Conservation (phyloP, 352 stramenopile genomes). For the Phytopythium ostracodes region DNA sequence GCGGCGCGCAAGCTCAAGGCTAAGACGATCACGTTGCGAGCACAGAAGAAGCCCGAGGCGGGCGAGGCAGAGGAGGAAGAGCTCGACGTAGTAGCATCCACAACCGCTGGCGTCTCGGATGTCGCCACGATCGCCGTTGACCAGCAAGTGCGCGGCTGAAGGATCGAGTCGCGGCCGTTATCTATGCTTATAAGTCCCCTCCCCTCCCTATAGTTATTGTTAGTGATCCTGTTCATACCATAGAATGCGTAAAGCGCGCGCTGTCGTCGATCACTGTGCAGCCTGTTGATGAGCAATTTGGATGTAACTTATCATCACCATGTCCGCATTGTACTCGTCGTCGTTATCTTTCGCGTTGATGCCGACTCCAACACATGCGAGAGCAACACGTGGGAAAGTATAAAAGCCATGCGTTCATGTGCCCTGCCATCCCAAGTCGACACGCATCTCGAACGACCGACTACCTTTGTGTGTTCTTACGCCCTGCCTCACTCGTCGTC, state of each 20-base stretch:
- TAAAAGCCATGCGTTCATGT: background rate
- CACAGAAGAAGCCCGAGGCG: constrained; percentile 16
- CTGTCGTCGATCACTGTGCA: background rate
- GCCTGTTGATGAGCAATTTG: background rate
- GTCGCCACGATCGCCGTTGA: background rate
- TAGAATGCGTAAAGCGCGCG: background rate
- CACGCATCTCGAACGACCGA: too few relatives aligned
- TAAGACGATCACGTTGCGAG: constrained; percentile 8
- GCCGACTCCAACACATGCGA: too few relatives aligned
- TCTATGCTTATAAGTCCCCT: background rate
- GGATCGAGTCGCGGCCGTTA: background rate
- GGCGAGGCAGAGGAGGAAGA: constrained; percentile 48
- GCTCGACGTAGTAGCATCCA: constrained; percentile 5
- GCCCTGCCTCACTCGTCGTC: constrained; percentile 9
- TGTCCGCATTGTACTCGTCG: too few relatives aligned
- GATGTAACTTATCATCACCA: background rate
- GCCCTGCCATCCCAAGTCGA: too few relatives aligned
- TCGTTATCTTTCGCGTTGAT: too few relatives aligned
- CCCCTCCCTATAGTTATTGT: background rate
- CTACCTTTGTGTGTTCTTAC: too few relatives aligned
- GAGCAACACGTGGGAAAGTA: too few relatives aligned
- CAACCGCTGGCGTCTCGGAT: background rate
- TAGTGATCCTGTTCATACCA: background rate
- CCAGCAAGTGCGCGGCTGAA: background rate
- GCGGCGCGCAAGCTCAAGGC: constrained; percentile 51